Conservation (phyloP, 345 rosid species). For the Aquilaria yunnanensis region DNA sequence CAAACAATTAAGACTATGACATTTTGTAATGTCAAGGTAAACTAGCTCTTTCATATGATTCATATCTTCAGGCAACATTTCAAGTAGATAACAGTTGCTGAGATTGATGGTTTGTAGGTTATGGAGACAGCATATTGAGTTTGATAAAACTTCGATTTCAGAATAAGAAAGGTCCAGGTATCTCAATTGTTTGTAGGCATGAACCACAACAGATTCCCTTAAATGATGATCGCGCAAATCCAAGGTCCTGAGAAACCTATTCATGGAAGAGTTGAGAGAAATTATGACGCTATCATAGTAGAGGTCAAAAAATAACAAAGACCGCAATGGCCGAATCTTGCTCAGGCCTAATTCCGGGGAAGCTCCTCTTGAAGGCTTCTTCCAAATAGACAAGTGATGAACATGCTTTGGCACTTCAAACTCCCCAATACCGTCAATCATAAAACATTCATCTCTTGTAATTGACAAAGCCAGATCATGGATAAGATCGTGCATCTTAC, state of each 20-base stretch:
- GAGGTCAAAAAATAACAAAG: background rate
- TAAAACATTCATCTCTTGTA: slow-evolving; percentile 8
- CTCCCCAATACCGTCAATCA: background rate
- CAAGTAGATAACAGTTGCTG: too few species aligned
- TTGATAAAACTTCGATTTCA: background rate
- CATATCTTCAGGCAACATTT: too few species aligned
- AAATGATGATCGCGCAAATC: background rate
- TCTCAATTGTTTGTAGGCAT: background rate
- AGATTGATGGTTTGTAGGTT: too few species aligned
- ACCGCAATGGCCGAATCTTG: background rate
- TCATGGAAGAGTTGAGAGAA: background rate
- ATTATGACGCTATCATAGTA: fast-evolving
- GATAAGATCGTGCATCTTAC: slow-evolving; percentile 23
- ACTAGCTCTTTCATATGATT: too few species aligned
- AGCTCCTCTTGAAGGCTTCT: background rate
- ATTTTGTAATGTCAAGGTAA: too few species aligned
- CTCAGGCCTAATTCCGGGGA: background rate
- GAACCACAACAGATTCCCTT: fast-evolving
- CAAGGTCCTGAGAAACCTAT: background rate
- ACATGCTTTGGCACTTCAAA: background rate
- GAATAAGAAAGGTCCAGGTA: background rate
- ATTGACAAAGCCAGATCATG: background rate
- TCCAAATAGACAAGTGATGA: background rate
- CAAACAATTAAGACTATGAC: too few species aligned
- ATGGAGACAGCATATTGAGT: too few species aligned